Evolutionary conservation across 768 basidiomycete genomes (phyloP).

Genomic region (Phaeotremella fagi): DNA sequence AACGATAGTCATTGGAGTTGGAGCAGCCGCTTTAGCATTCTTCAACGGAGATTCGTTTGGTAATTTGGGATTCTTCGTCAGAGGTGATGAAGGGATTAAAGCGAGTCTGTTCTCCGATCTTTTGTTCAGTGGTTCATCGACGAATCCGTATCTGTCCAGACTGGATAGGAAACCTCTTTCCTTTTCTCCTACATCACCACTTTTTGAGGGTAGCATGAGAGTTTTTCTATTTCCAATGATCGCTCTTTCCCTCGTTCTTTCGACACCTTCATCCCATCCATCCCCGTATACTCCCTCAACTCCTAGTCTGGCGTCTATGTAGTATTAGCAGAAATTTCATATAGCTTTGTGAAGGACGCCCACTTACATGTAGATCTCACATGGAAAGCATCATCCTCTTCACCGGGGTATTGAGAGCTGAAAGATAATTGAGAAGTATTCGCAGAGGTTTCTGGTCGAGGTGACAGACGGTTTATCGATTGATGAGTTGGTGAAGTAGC

Average conservation of each 20-base stretch:
- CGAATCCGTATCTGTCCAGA: conserved; percentile 97
- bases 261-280: conserved; percentile 88
- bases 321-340: neutral
- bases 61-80: conserved; percentile 55
- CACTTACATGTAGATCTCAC: conserved; percentile 48
- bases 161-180: conserved; percentile 68
- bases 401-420: conserved; percentile 41
- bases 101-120: conserved; percentile 72
- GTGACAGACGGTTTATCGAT: neutral
- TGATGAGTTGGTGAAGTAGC: neutral
- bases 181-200: conserved; percentile 62
- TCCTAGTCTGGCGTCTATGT: conserved; percentile 72
- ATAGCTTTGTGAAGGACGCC: neutral
- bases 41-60: conserved; percentile 29
- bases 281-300: conserved; percentile 86
- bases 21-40: conserved; percentile 50
- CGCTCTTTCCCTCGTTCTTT: conserved; percentile 68
- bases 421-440: neutral
- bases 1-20: neutral
- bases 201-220: conserved; percentile 45
- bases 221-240: conserved; percentile 45
- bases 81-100: conserved; percentile 60
- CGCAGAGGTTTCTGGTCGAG: neutral
- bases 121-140: conserved; percentile 59
- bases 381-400: conserved; percentile 48